Base-by-base conservation (phyloP, 1,284 basidiomycete species). In the Marasmius oreades region DNA sequence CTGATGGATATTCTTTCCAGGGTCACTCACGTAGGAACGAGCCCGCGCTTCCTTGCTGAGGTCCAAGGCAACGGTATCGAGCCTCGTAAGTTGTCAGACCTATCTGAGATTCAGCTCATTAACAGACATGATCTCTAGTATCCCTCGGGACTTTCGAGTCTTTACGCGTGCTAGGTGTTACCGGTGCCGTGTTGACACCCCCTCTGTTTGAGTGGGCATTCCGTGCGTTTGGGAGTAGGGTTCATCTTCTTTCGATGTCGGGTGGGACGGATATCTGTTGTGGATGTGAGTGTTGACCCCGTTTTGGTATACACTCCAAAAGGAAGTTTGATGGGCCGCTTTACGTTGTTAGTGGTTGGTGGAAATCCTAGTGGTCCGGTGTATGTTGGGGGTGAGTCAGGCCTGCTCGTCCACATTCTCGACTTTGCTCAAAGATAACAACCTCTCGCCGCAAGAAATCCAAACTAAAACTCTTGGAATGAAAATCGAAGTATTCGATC, bases 211-310 rank as follows among this genome's bases (percentile, higher is more conserved):
- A 87, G 64, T 96, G 85, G 81, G 75, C 90, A 1, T 86, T 89
- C 57, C 67, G 78, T 12, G 82, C 84, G 23, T 90, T 95, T 57
- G 86, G 83, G 14, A 70, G 74, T 20, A 52, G 55, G 12, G 69
- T 92, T 1, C 78, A 89, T 57, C 69, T 95, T 12, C 77, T 82
- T n/a, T 89, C 85, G 5, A 79, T 86, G 1, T 92, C 58, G 12
- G 93, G 90, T 23, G 91, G 91, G 5, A 95, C 93, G 16, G 93
- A 95, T 67, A 85, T 95, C 5, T 93, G 89, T 70, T 68, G 77
- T 57, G 71, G 76, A 39, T 84, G 86, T 88, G 62, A 69, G 85
- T 53, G 18, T 14, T 7, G 18, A 3, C 20, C 16, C 50, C 20
- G 24, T 4, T 24, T 12, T 31, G 28, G 36, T 10, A 10, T 10